Percentiles rank a stretch among this genome's conserved stretches.
Evolutionary conservation across 1,284 basidiomycete species (phyloP).

Genomic region (Irpex sp.): DNA sequence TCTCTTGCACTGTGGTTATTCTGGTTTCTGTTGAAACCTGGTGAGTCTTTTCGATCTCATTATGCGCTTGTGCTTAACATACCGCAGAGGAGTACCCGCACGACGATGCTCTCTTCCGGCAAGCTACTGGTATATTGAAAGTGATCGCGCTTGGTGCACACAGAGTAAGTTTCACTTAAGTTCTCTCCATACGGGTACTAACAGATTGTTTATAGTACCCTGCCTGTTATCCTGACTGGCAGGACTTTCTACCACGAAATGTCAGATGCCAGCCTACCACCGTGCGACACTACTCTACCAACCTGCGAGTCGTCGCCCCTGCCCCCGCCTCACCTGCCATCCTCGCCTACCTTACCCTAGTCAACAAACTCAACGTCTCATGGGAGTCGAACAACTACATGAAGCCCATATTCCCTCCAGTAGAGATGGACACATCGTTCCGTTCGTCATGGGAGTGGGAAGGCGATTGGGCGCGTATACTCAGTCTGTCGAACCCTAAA

Average conservation of each 20-base stretch:
- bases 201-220: conserved; percentile 41
- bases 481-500: conserved; percentile 31
- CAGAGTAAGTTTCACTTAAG: conserved; percentile 35
- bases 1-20: conserved; percentile 36
- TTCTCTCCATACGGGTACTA: too few species aligned
- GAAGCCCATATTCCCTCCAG: conserved; percentile 33
- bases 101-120: conserved; percentile 35
- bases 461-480: conserved; percentile 53
- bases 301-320: conserved; percentile 49
- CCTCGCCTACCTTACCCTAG: conserved; percentile 56
- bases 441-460: conserved; percentile 26
- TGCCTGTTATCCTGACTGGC: conserved; percentile 51
- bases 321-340: conserved; percentile 65
- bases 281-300: conserved; percentile 28
- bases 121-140: conserved; percentile 48
- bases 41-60: conserved; percentile 31
- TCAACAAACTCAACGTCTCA: conserved; percentile 33
- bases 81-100: conserved; percentile 42
- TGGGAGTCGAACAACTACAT: conserved; percentile 24
- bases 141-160: conserved; percentile 62
- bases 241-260: conserved; percentile 42
- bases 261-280: conserved; percentile 16
- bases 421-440: conserved; percentile 24
- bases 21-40: conserved; percentile 50
- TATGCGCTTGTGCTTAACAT: conserved; percentile 5